phyloP scores from a whole-genome alignment of 2,329 filamentous ascomycete species.

The Penicillium crustosum region DNA sequence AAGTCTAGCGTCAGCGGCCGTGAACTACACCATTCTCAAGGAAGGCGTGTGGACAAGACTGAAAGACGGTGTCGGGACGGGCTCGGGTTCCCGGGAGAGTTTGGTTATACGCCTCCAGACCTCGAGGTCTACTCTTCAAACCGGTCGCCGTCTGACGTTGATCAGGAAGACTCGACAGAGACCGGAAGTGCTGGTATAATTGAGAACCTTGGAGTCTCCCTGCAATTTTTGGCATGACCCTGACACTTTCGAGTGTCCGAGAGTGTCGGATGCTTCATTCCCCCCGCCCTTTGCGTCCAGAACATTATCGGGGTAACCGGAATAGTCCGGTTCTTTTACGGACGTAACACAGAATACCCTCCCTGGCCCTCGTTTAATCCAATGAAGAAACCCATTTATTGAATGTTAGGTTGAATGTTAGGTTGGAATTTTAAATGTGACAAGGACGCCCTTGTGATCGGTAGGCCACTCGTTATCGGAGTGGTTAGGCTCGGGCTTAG shows the following conservation, averaged over 20 bases:
- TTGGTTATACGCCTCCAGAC: neutral
- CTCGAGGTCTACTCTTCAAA: neutral
- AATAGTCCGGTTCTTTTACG: too few relatives aligned
- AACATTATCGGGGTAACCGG: too few relatives aligned
- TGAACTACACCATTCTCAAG: neutral
- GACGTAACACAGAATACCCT: too few relatives aligned
- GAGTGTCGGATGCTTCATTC: too few relatives aligned
- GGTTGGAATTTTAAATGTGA: neutral
- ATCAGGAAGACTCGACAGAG: neutral
- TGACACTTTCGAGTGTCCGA: too few relatives aligned
- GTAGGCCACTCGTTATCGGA: neutral
- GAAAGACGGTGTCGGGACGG: neutral
- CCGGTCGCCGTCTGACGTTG: neutral
- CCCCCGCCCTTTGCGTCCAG: too few relatives aligned
- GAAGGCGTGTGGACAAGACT: neutral
- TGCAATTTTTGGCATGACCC: neutral
- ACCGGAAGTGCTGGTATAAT: neutral
- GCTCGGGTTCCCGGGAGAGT: neutral
- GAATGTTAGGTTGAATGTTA: neutral
- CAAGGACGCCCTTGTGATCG: neutral
- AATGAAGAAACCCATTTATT: neutral
- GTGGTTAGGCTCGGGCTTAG: neutral
- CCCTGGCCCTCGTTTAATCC: too few relatives aligned
- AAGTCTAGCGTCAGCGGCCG: neutral
- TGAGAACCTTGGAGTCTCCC: neutral